These are phyloP conservation scores for Russula sp. DNA, from an alignment of 768 basidiomycete species.

Conservation along the genomic window DNA sequence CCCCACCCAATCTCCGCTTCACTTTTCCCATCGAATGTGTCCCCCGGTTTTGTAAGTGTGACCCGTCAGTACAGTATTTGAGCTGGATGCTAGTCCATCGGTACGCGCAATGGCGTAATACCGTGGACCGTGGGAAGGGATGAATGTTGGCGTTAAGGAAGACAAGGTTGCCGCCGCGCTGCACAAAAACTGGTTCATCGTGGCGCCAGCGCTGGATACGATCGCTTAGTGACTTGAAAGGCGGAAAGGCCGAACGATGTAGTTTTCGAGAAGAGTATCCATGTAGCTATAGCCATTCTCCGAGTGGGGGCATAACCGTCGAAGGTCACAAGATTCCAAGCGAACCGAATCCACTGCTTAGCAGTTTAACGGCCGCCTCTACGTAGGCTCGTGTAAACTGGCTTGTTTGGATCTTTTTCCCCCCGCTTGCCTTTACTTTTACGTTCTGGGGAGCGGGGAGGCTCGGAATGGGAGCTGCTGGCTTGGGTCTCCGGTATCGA, in stretches of 20 bases:
- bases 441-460: background rate
- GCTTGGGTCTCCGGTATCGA: background rate
- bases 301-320: background rate
- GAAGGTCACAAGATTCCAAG: background rate
- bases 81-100: background rate
- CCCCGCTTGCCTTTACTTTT: background rate
- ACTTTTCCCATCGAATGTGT: background rate
- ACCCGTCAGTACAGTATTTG: background rate
- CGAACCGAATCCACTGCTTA: background rate
- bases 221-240: background rate
- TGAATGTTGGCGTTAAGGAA: background rate
- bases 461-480: background rate
- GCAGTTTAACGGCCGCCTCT: slow-evolving; percentile 2
- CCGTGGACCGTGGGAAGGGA: background rate
- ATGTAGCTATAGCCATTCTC: background rate
- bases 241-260: background rate
- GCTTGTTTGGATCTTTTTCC: background rate
- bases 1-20: background rate
- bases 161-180: background rate
- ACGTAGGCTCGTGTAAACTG: background rate
- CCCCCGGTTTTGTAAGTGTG: background rate
- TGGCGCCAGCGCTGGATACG: background rate
- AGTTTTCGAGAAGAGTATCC: background rate
- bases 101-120: background rate
- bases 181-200: background rate